Evolutionary conservation across 2,329 filamentous ascomycete species (phyloP), one percentile per base, ranked within the genome.

Genomic region (Colletotrichum musae): DNA sequence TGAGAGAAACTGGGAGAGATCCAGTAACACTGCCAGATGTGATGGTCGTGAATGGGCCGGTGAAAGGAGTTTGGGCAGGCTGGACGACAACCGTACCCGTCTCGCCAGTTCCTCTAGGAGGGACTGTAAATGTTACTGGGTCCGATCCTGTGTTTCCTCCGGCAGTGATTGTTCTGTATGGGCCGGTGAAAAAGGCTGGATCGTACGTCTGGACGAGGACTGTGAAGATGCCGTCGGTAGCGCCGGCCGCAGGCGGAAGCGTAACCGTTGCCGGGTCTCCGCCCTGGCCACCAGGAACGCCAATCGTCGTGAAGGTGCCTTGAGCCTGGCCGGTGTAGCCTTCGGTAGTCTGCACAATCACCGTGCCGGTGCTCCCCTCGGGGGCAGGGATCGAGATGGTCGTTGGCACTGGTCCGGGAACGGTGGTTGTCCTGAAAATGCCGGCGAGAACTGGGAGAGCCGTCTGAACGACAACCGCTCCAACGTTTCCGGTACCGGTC

Each of bases 41-140:
- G 18, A 70, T 61, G 21, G 68, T 70, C 9, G 58, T 67, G 41
- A 48, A 70, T 3, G 68, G 68, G 13, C 68, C 68, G 5, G 57
- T 68, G 39, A 70, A 70, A 4, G 48, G 13, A 10, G 47, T 54
- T 16, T 43, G 21, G 18, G 58, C 63, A 6, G 64, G 64, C 51
- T 70, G 68, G 6, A 70, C 24, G 9, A 70, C 28, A 7, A 70
- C 68, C 0, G 58, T 62, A 2, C 68, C 68, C 2, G 53, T 58
- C 41, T 48, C 43, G 2, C 47, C 63, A 5, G 16, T 58, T 28
- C 68, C 68, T 24, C 21, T 45, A 16, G 68, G 68, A 16, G 68
- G 63, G 6, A 70, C 52, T 15, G 57, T 62, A 13, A 70, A 41
- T 7, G 63, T 68, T 7, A 61, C 26, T 9, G 68, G 28, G 5